Base-by-base conservation (phyloP, 768 basidiomycete genomes). In the Termitomyces sp. region DNA sequence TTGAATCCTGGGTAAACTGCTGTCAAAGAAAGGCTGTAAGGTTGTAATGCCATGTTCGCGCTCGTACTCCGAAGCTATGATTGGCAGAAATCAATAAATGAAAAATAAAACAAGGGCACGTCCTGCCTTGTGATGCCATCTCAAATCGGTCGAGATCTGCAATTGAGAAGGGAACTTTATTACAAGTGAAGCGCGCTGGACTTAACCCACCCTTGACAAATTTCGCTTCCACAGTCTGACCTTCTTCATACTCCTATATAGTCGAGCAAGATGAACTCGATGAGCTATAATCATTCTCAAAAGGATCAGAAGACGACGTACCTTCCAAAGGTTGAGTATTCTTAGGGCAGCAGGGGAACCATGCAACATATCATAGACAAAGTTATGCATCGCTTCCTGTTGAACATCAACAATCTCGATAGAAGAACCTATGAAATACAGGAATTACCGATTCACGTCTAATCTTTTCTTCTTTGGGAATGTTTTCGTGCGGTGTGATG, bases 371-470 rank as follows among this genome's bases (percentile, higher is more conserved):
- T 89, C 90, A 55, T 91, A 79, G 4, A 91, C 79, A 68, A 98
- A 94, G 60, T 91, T 91, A 54, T 88, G 81, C 88, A 98, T 98
- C 2, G 95, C 95, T 67, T 88, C 88, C 85, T 93, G 70, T 56
- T 46, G 7, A 4, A 7, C 11, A 20, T 37, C 39, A 33, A 18
- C 31, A 27, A 58, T n/a, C 22, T 34, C 22, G 39, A 24, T 0
- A 13, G 4, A 11, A 27, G 11, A 2, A 3, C 3, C 5, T 7
- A 18, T 2, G 22, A 13, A 42, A 49, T 24, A 33, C 20, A 15
- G 48, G 8, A 12, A 45, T 4, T 36, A 88, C 91, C 39, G 80
- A 76, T 76, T 96, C 94, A 13, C 92, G 77, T 9, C 81, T 76
- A 42, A 78, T 80, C 73, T 99, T 99, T 68, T 92, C 88, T 2